Evolutionary conservation across 192 early-diverging fungal species (phyloP), one percentile per base, ranked within the genome.

Genomic region (Coemansia sp.): DNA sequence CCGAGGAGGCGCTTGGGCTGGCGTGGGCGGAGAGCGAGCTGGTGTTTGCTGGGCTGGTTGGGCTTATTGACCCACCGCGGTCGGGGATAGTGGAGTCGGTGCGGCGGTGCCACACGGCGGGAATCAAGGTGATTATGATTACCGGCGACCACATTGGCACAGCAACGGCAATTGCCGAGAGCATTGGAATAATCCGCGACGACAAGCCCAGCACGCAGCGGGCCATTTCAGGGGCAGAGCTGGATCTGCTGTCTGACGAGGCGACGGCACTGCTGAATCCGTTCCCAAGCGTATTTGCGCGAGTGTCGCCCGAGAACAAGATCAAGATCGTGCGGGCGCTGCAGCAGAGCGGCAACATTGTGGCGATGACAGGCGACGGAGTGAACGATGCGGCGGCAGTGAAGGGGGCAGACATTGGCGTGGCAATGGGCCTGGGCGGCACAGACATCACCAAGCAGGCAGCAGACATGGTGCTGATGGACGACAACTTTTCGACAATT

Each of bases 361-460:
- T 90, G 50, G 91, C 89, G 12, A 95, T 96, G 93, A 95, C 93
- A 14, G 96, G 96, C 66, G 96, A 98, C 73, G 96, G 96, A 65
- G 95, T 97, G 45, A 93, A 93, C 67, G 96, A 98, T 76, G 93
- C 94, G 0, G 95, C 95, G 27, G 93, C 95, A 19, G 94, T 98
- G 70, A 98, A 98, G 68, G 86, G 89, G 49, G 92, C 97, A 6
- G 92, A 97, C 70, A 90, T 98, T 25, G 97, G 97, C 70, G 87
- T 98, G 63, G 95, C 97, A 0, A 98, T 98, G 97, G 97, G 97
- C 57, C 84, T 93, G 60, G 87, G 88, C 22, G 97, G 97, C 41
- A 96, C 95, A 0, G 97, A 98, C 60, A 95, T 98, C 53, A 96
- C 97, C 50, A 98, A 97, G 78, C 95, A 98, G 69, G 97, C 95